Evolutionary conservation across 257 asterid species (phyloP).

Genomic region (Schizonepeta tenuifolia): DNA sequence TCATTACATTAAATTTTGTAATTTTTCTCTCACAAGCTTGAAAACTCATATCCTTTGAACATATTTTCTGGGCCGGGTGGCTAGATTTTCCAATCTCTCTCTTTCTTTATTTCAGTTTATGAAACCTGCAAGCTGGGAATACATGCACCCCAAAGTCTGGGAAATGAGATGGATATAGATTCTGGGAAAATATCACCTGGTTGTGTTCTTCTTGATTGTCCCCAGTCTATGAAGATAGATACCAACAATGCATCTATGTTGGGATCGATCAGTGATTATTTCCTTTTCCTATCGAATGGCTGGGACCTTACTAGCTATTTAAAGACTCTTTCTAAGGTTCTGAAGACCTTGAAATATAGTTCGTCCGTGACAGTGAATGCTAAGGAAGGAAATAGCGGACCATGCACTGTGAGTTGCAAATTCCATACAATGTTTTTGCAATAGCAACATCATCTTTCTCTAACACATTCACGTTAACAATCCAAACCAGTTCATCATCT

Average conservation of each 20-base stretch:
- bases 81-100: slow-evolving; percentile 1
- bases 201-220: slow-evolving; percentile 92
- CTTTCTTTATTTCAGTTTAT: slow-evolving; percentile 55
- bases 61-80: slow-evolving; percentile 19
- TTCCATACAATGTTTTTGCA: slow-evolving; percentile 14
- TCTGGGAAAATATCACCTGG: slow-evolving; percentile 81
- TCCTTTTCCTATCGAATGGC: slow-evolving; percentile 94
- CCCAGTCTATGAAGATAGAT: slow-evolving; percentile 98
- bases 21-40: slow-evolving; percentile 7
- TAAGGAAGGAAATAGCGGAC: slow-evolving; percentile 90
- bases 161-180: slow-evolving; percentile 92
- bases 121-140: slow-evolving; percentile 97
- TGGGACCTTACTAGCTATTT: slow-evolving; percentile 96
- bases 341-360: slow-evolving; percentile 75
- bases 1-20: slow-evolving; percentile 23
- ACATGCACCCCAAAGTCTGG: slow-evolving; percentile 84
- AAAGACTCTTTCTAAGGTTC: slow-evolving; percentile 91
- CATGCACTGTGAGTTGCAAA: slow-evolving; percentile 75
- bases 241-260: slow-evolving; percentile 88
- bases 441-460: neutral
- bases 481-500: too few relatives aligned
- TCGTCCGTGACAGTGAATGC: slow-evolving; percentile 65
- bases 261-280: slow-evolving; percentile 98
- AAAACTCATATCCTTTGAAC: neutral
- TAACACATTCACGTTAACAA: too few relatives aligned